These are phyloP conservation scores for Rosa persica DNA, from an alignment of 306 rosid genomes.

Conservation along the genomic window DNA sequence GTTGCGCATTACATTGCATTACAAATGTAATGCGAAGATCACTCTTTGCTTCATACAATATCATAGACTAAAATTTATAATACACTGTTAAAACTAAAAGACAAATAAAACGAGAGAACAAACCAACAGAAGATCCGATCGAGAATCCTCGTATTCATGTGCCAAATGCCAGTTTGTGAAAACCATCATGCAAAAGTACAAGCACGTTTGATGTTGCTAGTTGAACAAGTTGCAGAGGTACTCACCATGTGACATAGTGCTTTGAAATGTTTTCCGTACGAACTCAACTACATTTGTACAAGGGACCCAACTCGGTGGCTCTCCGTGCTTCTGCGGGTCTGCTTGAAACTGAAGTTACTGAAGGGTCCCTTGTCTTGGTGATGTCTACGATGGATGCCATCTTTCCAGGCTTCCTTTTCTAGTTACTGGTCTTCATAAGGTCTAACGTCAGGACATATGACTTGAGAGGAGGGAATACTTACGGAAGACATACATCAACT, in stretches of 20 bases:
- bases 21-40: too few relatives aligned
- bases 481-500: neutral
- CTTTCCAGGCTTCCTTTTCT: neutral
- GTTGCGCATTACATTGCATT: neutral
- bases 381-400: neutral
- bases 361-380: neutral
- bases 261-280: neutral
- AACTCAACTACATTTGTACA: neutral
- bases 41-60: too few relatives aligned
- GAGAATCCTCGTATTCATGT: neutral
- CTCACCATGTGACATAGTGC: neutral
- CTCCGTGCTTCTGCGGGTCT: neutral
- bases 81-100: neutral
- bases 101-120: neutral
- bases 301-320: neutral
- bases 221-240: conserved; percentile 1
- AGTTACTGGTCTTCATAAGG: neutral
- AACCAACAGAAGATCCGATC: neutral
- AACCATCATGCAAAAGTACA: neutral
- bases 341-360: neutral
- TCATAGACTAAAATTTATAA: too few relatives aligned
- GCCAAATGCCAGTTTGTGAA: conserved; percentile 2
- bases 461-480: neutral
- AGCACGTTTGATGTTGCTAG: neutral
- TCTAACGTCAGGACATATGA: neutral